Evolutionary conservation across 78 protist species (phyloP).

Genomic region (Dictyostelium firmibasis): DNA sequence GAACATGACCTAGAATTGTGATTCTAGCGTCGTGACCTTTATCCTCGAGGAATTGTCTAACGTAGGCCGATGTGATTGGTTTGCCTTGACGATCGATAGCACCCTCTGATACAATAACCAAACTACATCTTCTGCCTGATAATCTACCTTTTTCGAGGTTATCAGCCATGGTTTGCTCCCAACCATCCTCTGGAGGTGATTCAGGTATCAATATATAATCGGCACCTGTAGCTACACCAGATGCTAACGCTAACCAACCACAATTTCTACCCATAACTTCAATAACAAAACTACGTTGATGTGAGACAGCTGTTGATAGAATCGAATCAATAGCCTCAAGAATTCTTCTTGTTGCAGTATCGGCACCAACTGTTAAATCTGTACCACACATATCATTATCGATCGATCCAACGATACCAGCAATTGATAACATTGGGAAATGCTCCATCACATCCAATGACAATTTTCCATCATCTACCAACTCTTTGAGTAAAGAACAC

Average conservation of each 20-base stretch:
- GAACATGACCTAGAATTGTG: constrained; percentile 91
- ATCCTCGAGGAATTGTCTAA: constrained; percentile 20
- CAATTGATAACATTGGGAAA: constrained; percentile 19
- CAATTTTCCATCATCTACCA: not conserved
- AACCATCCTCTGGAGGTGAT: constrained; percentile 80
- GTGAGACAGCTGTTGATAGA: constrained; percentile 83
- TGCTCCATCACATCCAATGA: not conserved
- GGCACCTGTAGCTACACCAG: constrained; percentile 87
- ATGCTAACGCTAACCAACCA: constrained; percentile 85
- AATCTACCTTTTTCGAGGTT: constrained; percentile 41
- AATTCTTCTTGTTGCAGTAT: constrained; percentile 83
- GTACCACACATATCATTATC: constrained; percentile 92
- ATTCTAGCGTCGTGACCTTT: constrained; percentile 82
- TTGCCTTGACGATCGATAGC: constrained; percentile 77
- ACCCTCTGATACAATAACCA: constrained; percentile 88
- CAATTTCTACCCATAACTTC: constrained; percentile 90
- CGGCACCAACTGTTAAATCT: constrained; percentile 84
- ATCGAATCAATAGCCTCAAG: constrained; percentile 86
- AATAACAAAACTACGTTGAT: constrained; percentile 85
- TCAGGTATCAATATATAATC: constrained; percentile 88
- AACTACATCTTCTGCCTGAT: constrained; percentile 71
- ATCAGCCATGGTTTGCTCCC: constrained; percentile 79
- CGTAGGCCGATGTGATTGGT: constrained; percentile 52
- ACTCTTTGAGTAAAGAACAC: constrained; percentile 45
- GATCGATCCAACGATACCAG: constrained; percentile 90